Evolutionary conservation across 192 early-diverging fungal species (phyloP), one percentile per base, ranked within the genome.

Genomic region (Umbelopsis sp.): DNA sequence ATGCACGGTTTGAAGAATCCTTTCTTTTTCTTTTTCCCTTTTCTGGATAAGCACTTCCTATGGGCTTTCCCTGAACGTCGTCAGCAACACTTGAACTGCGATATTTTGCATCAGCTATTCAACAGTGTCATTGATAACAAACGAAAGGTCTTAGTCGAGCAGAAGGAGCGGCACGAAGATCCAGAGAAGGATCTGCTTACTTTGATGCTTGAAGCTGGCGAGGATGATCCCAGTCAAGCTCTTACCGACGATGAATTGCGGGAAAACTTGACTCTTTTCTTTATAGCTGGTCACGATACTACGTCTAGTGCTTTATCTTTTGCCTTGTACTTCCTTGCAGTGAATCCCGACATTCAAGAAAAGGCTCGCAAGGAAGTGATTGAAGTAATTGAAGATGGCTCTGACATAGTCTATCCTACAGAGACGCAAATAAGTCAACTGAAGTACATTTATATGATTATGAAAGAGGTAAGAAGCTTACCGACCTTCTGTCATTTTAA

Each of bases 371-470:
- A 48, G 18, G 74, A 75, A 70, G 68, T 69, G 10, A 47, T 69
- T 22, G 45, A 52, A 0, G 25, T 75, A 16, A 23, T 75, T 1
- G 74, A 61, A 13, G 68, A 69, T 18, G 58, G 37, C 1, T 25
- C 23, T 10, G 58, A 75, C 30, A 33, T 64, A 25, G 46, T 75
- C 45, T 50, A 70, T 21, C 55, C 68, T 2, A 83, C 76, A 22
- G 79, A 78, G 68, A 81, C 82, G 21, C 81, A 88, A 71, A 44
- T 82, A 1, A 84, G 82, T 68, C 73, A 84, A 52, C 72, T 88
- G 2, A 76, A 73, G 16, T 88, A 86, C 64, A n/a, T 49, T 11
- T 50, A 69, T 48, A 47, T 53, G 50, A 41, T 74, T 23, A 74
- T 74, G 18, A 74, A 74, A 61, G 72, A 73, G 71, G 61, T 73